phyloP scores from a whole-genome alignment of 2,329 filamentous ascomycete species.

The Botryosphaeria agaves region DNA sequence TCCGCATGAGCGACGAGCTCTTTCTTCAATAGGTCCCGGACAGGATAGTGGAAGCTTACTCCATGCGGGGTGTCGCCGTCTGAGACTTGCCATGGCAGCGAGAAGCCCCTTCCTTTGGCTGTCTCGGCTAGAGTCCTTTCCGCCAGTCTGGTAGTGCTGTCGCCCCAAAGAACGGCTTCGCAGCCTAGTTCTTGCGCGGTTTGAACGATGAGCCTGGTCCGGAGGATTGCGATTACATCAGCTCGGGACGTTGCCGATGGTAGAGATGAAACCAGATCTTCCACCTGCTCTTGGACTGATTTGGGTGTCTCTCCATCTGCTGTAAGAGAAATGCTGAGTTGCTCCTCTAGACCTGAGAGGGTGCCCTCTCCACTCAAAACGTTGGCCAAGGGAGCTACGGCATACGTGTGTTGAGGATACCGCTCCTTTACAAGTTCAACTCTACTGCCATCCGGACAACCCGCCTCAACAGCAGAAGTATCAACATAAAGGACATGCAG shows the following conservation, averaged over 20 bases:
- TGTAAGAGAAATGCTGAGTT: not conserved
- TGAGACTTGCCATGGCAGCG: constrained; percentile 63
- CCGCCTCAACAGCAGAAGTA: constrained; percentile 30
- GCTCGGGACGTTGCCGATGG: constrained; percentile 57
- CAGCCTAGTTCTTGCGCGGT: constrained; percentile 43
- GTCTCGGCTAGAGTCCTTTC: constrained; percentile 74
- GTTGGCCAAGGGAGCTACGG: constrained; percentile 43
- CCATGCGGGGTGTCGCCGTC: constrained; percentile 51
- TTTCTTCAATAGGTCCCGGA: constrained; percentile 70
- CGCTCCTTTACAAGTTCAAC: constrained; percentile 29
- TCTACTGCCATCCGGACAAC: constrained; percentile 24
- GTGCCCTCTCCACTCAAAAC: constrained; percentile 17
- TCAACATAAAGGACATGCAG: constrained; percentile 37
- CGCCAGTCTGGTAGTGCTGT: constrained; percentile 76
- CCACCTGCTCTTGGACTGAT: constrained; percentile 13
- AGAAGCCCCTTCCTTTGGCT: constrained; percentile 76
- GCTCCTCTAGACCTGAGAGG: constrained; percentile 1
- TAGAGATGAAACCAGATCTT: constrained; percentile 42
- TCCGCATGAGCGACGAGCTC: constrained; percentile 55
- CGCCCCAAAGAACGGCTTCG: constrained; percentile 61
- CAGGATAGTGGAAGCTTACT: constrained; percentile 54
- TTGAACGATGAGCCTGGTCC: constrained; percentile 52
- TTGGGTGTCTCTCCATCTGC: not conserved
- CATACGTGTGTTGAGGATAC: constrained; percentile 52
- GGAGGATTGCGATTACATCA: constrained; percentile 55